phyloP scores from a whole-genome alignment of 768 basidiomycete genomes.

The Megacollybia marginata region DNA sequence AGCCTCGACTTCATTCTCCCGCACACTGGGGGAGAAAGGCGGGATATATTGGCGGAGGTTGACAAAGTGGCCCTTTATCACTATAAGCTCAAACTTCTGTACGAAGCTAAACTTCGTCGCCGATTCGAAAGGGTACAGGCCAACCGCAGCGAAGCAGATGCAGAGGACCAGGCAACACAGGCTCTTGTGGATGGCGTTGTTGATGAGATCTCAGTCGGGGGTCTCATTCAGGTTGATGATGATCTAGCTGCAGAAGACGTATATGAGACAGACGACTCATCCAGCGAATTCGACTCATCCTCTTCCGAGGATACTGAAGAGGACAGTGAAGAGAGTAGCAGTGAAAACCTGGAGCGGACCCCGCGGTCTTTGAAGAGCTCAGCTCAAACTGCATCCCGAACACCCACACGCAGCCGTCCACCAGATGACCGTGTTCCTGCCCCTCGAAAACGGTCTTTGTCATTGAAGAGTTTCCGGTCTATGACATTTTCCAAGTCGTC shows the following conservation, averaged over 20 bases:
- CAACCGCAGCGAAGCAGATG: constrained; percentile 45
- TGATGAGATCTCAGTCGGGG: constrained; percentile 74
- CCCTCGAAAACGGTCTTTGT: constrained; percentile 27
- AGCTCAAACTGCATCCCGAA: background rate
- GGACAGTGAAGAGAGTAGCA: constrained; percentile 1
- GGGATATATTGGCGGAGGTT: constrained; percentile 72
- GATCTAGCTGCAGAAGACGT: constrained; percentile 68
- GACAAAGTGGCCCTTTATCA: constrained; percentile 89
- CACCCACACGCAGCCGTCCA: background rate
- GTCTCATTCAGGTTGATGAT: constrained; percentile 70
- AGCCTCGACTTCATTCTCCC: constrained; percentile 89
- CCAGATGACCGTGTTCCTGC: background rate
- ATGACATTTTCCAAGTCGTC: constrained; percentile 26
- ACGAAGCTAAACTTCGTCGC: constrained; percentile 87
- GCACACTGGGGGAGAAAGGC: constrained; percentile 70
- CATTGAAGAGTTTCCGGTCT: constrained; percentile 41
- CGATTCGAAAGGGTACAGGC: constrained; percentile 63
- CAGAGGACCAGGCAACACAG: constrained; percentile 79
- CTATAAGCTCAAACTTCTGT: constrained; percentile 86
- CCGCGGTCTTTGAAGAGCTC: background rate
- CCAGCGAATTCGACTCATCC: constrained; percentile 32
- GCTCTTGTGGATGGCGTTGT: constrained; percentile 77
- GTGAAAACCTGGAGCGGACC: constrained; percentile 7
- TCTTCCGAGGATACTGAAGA: constrained; percentile 19
- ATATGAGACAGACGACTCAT: constrained; percentile 37